Conservation (phyloP, 306 rosid species). For the Urtica urens region DNA sequence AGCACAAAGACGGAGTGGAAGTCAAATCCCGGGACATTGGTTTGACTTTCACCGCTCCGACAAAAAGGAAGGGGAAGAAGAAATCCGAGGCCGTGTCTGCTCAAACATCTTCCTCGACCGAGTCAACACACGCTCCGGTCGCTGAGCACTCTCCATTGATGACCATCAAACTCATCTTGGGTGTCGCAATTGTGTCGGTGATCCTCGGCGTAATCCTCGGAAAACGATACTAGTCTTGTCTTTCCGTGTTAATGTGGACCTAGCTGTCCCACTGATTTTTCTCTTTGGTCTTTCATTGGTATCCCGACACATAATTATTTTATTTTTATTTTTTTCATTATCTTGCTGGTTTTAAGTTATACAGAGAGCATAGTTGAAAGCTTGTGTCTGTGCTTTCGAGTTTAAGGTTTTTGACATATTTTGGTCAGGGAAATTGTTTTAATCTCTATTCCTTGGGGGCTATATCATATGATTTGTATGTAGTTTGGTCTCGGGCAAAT, state of each 20-base stretch:
- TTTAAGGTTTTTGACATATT: slow-evolving; percentile 18
- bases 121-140: slow-evolving; percentile 21
- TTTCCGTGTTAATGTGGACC: slow-evolving; percentile 10
- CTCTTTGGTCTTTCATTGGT: slow-evolving; percentile 10
- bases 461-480: no score
- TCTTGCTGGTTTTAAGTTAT: slow-evolving; percentile 14
- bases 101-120: slow-evolving; percentile 43
- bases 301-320: no score
- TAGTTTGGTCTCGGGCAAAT: no score
- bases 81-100: slow-evolving; percentile 48
- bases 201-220: slow-evolving; percentile 77
- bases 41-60: slow-evolving; percentile 43
- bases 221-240: slow-evolving; percentile 46
- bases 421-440: slow-evolving; percentile 58
- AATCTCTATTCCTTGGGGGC: slow-evolving; percentile 42
- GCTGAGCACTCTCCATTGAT: slow-evolving; percentile 38
- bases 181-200: slow-evolving; percentile 62
- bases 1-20: slow-evolving; percentile 38
- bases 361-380: slow-evolving; percentile 24
- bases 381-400: slow-evolving; percentile 36
- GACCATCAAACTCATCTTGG: slow-evolving; percentile 48
- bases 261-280: slow-evolving; percentile 1
- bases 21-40: slow-evolving; percentile 83
- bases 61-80: slow-evolving; percentile 72
- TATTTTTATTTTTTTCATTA: slow-evolving; percentile 3